These are phyloP conservation scores for Hygrophorus pudorinus DNA, from an alignment of 768 basidiomycete genomes.

Conservation along the genomic window DNA sequence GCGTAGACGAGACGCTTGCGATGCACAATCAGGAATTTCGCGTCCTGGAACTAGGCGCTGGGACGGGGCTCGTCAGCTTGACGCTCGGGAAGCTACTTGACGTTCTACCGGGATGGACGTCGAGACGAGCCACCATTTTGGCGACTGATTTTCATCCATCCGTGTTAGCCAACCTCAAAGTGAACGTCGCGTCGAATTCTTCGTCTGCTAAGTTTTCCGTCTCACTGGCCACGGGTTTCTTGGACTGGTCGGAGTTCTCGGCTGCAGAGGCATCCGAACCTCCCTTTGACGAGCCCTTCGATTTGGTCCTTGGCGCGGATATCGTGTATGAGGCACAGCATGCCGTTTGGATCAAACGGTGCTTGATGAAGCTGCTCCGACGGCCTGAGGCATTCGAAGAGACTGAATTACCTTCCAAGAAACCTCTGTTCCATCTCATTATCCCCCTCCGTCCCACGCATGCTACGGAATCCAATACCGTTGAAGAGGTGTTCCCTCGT, in stretches of 20 bases:
- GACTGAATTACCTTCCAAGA: constrained; percentile 2
- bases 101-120: neutral
- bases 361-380: constrained; percentile 41
- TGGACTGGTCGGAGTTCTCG: constrained; percentile 50
- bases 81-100: constrained; percentile 38
- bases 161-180: constrained; percentile 58
- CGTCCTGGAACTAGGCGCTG: constrained; percentile 74
- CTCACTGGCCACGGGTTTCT: constrained; percentile 14
- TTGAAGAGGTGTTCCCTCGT: constrained; percentile 45
- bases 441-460: constrained; percentile 69
- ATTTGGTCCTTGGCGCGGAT: constrained; percentile 73
- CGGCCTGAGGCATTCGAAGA: constrained; percentile 11
- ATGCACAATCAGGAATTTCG: constrained; percentile 18
- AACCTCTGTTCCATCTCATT: constrained; percentile 54
- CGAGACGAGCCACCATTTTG: constrained; percentile 25
- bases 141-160: constrained; percentile 74
- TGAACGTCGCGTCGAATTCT: constrained; percentile 48
- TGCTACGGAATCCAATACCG: constrained; percentile 40
- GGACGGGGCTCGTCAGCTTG: constrained; percentile 75
- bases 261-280: neutral
- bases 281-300: constrained; percentile 38
- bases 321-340: constrained; percentile 70
- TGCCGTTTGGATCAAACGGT: constrained; percentile 58
- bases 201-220: constrained; percentile 2
- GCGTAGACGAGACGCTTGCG: neutral